Evolutionary conservation across 371 early-diverging fungal genomes (phyloP).

Genomic region (Blakeslea trispora): DNA sequence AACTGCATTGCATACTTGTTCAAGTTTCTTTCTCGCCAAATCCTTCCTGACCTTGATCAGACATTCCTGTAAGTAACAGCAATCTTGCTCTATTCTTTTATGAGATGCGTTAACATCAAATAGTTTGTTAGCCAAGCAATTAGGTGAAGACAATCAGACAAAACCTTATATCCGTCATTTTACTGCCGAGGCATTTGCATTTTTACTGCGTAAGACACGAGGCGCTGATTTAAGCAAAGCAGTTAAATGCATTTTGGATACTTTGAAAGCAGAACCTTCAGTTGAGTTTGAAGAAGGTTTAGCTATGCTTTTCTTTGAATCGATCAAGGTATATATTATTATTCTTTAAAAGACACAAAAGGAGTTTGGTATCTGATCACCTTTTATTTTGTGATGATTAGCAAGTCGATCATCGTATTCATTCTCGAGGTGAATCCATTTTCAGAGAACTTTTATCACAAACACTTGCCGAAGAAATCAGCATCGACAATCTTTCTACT

Average conservation of each 20-base stretch:
- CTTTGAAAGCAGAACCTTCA: constrained; percentile 50
- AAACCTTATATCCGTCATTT: constrained; percentile 84
- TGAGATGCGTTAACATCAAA: too few species aligned
- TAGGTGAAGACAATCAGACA: constrained; percentile 66
- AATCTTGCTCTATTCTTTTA: too few species aligned
- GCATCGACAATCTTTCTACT: constrained; percentile 19
- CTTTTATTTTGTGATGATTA: too few species aligned
- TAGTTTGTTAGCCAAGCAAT: constrained; percentile 68
- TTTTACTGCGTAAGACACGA: constrained; percentile 78
- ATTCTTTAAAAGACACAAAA: too few species aligned
- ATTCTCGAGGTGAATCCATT: constrained; percentile 56
- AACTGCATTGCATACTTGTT: constrained; percentile 88
- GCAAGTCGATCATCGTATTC: constrained; percentile 61
- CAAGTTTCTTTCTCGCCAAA: constrained; percentile 79
- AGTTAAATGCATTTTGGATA: constrained; percentile 59
- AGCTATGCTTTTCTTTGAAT: constrained; percentile 79
- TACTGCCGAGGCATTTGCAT: constrained; percentile 91
- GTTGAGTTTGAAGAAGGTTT: constrained; percentile 72
- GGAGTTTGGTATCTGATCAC: too few species aligned
- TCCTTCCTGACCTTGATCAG: constrained; percentile 66
- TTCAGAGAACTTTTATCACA: constrained; percentile 53
- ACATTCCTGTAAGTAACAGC: constrained; percentile 62
- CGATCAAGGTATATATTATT: constrained; percentile 63
- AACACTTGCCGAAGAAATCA: constrained; percentile 34
- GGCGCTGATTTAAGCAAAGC: constrained; percentile 58